These are phyloP conservation scores for Hydnomerulius pinastri DNA, from an alignment of 768 basidiomycete species.

Conservation along the genomic window DNA sequence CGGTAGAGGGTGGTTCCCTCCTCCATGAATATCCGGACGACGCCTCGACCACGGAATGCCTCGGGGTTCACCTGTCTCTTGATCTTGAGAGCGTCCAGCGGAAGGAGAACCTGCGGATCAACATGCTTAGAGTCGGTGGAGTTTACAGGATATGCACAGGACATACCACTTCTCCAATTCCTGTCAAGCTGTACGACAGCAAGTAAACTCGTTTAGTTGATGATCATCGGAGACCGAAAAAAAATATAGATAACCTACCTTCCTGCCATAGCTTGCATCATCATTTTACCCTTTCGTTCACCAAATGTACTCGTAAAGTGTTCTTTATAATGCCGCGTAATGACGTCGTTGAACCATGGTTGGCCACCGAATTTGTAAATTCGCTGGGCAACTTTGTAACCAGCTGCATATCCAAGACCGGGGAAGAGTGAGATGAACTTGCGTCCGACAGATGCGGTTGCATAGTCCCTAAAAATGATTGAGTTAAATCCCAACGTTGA, in stretches of 20 bases:
- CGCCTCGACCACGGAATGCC: constrained; percentile 92
- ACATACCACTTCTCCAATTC: constrained; percentile 91
- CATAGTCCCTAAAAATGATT: constrained; percentile 88
- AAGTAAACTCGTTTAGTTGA: not conserved
- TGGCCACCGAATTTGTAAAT: constrained; percentile 99
- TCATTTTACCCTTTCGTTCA: constrained; percentile 92
- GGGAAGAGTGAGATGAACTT: constrained; percentile 95
- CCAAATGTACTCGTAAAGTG: constrained; percentile 84
- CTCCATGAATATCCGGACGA: constrained; percentile 86
- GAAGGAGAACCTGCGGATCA: constrained; percentile 73
- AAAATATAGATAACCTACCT: constrained; percentile 52
- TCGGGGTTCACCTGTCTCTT: constrained; percentile 99
- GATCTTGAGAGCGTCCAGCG: constrained; percentile 96
- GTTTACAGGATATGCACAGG: not conserved
- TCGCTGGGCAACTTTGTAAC: constrained; percentile 94
- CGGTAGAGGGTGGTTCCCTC: constrained; percentile 92
- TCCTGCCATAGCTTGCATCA: constrained; percentile 94
- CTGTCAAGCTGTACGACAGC: constrained; percentile 51
- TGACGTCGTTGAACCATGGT: constrained; percentile 94
- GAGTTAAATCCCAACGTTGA: constrained; percentile 61
- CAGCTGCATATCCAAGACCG: constrained; percentile 96
- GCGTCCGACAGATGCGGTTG: constrained; percentile 60
- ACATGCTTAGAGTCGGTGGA: not conserved
- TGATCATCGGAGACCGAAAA: not conserved
- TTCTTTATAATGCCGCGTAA: constrained; percentile 80